These are phyloP conservation scores for Ogataea dorogensis DNA, from an alignment of 805 yeast genomes.

Conservation along the genomic window DNA sequence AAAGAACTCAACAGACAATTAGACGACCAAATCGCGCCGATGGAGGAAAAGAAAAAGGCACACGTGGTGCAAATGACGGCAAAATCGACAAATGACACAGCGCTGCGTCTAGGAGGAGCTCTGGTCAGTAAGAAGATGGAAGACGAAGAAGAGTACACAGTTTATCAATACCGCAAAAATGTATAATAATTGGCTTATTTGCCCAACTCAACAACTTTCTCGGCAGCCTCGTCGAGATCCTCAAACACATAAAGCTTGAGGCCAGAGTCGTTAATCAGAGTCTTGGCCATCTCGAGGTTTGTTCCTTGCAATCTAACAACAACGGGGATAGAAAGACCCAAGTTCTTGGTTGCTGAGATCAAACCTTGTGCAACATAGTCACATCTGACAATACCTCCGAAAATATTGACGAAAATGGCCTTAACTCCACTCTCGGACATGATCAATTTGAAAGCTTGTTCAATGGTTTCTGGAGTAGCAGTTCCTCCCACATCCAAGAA, in stretches of 20 bases:
- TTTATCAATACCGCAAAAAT: constrained; percentile 43
- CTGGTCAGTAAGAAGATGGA: constrained; percentile 59
- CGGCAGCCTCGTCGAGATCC: constrained; percentile 96
- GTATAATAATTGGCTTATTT: constrained; percentile 27
- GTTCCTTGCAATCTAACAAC: constrained; percentile 99
- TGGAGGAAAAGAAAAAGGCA: constrained; percentile 37
- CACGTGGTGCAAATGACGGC: constrained; percentile 79
- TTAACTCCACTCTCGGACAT: constrained; percentile 84
- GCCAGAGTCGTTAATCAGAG: constrained; percentile 83
- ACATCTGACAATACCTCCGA: constrained; percentile 99
- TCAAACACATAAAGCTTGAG: constrained; percentile 87
- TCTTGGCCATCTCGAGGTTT: constrained; percentile 84
- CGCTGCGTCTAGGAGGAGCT: constrained; percentile 67
- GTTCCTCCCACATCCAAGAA: constrained; percentile 99
- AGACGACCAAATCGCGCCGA: constrained; percentile 36
- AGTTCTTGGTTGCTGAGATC: constrained; percentile 89
- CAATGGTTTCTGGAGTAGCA: constrained; percentile 97
- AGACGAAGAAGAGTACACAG: constrained; percentile 54
- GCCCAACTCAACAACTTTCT: constrained; percentile 79
- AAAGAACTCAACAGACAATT: constrained; percentile 41
- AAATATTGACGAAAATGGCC: constrained; percentile 96
- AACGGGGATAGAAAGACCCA: constrained; percentile 88
- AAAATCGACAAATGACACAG: constrained; percentile 56
- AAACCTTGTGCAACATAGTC: constrained; percentile 98
- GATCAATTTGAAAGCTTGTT: constrained; percentile 92